A percentile compares a stretch with the other conserved stretches of the same genome.
Evolutionary conservation across 2,329 filamentous ascomycete genomes (phyloP).

Genomic region (Microascus cirrosus): DNA sequence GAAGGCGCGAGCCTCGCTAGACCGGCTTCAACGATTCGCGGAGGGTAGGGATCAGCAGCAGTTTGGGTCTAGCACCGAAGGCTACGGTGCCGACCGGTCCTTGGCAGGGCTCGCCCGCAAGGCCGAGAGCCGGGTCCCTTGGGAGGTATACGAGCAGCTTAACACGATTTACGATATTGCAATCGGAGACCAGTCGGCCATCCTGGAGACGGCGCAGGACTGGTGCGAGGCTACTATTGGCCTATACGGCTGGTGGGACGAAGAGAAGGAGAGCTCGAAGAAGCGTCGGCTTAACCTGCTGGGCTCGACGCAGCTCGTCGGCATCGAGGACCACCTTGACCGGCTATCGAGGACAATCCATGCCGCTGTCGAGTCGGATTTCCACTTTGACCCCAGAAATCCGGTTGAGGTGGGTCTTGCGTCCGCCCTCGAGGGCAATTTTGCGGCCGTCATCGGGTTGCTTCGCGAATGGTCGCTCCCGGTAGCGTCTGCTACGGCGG

Average conservation of each 20-base stretch:
- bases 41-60: constrained; percentile 51
- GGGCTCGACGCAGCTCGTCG: constrained; percentile 3
- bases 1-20: constrained; percentile 56
- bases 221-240: constrained; percentile 86
- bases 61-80: constrained; percentile 19
- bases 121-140: constrained; percentile 79
- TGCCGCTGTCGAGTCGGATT: constrained; percentile 56
- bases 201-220: constrained; percentile 69
- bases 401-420: constrained; percentile 72
- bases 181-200: constrained; percentile 63
- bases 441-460: constrained; percentile 64
- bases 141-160: constrained; percentile 80
- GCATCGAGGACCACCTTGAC: constrained; percentile 56
- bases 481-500: constrained; percentile 65
- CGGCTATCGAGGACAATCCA: constrained; percentile 63
- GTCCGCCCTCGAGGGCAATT: constrained; percentile 71
- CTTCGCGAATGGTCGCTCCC: constrained; percentile 72
- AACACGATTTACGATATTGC: constrained; percentile 71
- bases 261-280: constrained; percentile 61
- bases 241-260: constrained; percentile 86
- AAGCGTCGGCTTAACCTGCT: constrained; percentile 18
- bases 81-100: constrained; percentile 25
- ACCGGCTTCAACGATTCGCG: constrained; percentile 65
- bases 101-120: constrained; percentile 59
- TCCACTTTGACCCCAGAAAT: constrained; percentile 66